phyloP scores from a whole-genome alignment of 1,284 basidiomycete species.

The Tilletiaria anomala region DNA sequence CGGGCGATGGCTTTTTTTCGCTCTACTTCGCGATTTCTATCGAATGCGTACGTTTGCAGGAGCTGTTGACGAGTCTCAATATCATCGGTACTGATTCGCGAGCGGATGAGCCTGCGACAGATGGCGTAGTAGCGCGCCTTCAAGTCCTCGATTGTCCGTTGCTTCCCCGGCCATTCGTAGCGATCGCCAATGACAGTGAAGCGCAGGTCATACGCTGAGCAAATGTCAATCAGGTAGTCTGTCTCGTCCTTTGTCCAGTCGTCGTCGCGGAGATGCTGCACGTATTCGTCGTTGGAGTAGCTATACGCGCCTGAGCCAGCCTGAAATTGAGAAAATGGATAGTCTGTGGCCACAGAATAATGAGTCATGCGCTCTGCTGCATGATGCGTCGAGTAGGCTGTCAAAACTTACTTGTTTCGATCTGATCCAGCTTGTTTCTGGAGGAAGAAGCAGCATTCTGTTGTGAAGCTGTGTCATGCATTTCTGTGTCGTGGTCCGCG shows the following conservation, averaged over 20 bases:
- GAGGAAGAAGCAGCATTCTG: too few relatives aligned
- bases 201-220: constrained; percentile 68
- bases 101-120: constrained; percentile 72
- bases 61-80: constrained; percentile 25
- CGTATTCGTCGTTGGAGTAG: constrained; percentile 86
- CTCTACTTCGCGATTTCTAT: constrained; percentile 65
- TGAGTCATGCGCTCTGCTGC: not conserved
- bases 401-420: constrained; percentile 1
- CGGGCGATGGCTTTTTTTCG: constrained; percentile 76
- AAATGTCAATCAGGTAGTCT: constrained; percentile 72
- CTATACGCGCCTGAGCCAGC: constrained; percentile 55
- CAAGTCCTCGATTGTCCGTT: constrained; percentile 53
- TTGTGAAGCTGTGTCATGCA: too few relatives aligned
- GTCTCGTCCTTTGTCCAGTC: constrained; percentile 92
- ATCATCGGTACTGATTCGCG: constrained; percentile 44
- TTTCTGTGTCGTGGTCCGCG: too few relatives aligned
- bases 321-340: constrained; percentile 67
- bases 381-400: not conserved
- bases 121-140: constrained; percentile 90
- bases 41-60: constrained; percentile 38
- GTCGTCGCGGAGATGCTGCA: constrained; percentile 60
- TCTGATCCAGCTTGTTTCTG: too few relatives aligned
- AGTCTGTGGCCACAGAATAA: constrained; percentile 10
- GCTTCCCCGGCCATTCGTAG: constrained; percentile 51
- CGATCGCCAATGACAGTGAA: constrained; percentile 85